phyloP scores from a whole-genome alignment of 768 basidiomycete species.

The Pleurotus djamor region DNA sequence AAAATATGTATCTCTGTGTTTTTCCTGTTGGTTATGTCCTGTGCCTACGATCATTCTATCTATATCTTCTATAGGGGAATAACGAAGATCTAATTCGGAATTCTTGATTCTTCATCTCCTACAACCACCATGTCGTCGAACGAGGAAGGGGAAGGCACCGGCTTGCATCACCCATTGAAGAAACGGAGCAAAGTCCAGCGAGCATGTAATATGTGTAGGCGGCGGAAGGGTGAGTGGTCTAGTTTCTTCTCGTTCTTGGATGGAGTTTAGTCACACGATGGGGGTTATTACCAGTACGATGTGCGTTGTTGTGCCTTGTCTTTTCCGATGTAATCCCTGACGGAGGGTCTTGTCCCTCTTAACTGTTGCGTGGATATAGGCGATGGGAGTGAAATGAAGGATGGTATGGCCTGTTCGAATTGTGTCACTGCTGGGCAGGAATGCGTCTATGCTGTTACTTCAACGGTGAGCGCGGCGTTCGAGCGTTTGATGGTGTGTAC shows the following conservation, averaged over 20 bases:
- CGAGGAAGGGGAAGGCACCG: not conserved
- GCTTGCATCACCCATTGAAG: not conserved
- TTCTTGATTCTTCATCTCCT: not conserved
- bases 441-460: constrained; percentile 68
- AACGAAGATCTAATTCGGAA: too few species aligned
- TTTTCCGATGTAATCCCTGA: too few species aligned
- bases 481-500: too few species aligned
- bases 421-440: constrained; percentile 55
- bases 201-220: constrained; percentile 74
- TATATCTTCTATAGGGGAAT: too few species aligned
- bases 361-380: constrained; percentile 34
- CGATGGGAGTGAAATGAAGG: constrained; percentile 66
- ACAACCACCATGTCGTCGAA: not conserved
- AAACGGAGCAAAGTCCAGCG: constrained; percentile 20
- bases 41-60: too few species aligned
- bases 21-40: too few species aligned
- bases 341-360: not conserved
- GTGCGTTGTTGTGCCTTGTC: too few species aligned
- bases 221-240: constrained; percentile 58
- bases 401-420: constrained; percentile 56
- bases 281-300: too few species aligned
- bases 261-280: too few species aligned
- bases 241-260: too few species aligned
- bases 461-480: constrained; percentile 46
- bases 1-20: too few species aligned